phyloP scores from a whole-genome alignment of 495 filamentous ascomycete genomes.

The Podospora pseudopauciseta region DNA sequence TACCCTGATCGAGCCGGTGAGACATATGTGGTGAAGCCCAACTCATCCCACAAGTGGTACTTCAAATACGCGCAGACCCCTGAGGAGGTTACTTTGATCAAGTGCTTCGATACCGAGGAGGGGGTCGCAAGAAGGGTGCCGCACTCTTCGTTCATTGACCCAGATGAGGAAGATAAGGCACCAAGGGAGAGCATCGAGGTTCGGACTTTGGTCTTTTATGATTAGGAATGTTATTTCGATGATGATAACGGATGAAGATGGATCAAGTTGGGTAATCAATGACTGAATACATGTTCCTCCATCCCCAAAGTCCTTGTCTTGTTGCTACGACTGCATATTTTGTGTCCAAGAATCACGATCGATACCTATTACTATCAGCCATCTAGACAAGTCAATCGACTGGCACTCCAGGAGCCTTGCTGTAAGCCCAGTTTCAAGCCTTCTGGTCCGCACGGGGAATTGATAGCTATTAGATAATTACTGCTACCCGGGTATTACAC shows the following conservation, averaged over 20 bases:
- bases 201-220: slow-evolving; percentile 31
- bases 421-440: too few relatives aligned
- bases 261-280: too few relatives aligned
- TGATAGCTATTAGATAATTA: too few relatives aligned
- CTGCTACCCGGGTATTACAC: neutral
- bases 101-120: slow-evolving; percentile 63
- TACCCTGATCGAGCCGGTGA: slow-evolving; percentile 72
- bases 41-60: slow-evolving; percentile 61
- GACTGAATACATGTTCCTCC: too few relatives aligned
- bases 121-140: slow-evolving; percentile 59
- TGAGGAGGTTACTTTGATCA: slow-evolving; percentile 62
- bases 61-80: slow-evolving; percentile 71
- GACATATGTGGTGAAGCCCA: slow-evolving; percentile 63
- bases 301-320: too few relatives aligned
- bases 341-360: too few relatives aligned
- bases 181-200: slow-evolving; percentile 64
- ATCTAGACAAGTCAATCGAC: too few relatives aligned
- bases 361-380: too few relatives aligned
- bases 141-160: slow-evolving; percentile 61
- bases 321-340: too few relatives aligned
- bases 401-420: too few relatives aligned
- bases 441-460: too few relatives aligned
- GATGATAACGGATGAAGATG: too few relatives aligned
- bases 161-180: slow-evolving; percentile 43
- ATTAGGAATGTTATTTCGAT: neutral